A percentile compares a stretch with the other conserved stretches of the same genome.
Evolutionary conservation across 441 rosid species (phyloP).

Genomic region (Flueggea neowawraea): DNA sequence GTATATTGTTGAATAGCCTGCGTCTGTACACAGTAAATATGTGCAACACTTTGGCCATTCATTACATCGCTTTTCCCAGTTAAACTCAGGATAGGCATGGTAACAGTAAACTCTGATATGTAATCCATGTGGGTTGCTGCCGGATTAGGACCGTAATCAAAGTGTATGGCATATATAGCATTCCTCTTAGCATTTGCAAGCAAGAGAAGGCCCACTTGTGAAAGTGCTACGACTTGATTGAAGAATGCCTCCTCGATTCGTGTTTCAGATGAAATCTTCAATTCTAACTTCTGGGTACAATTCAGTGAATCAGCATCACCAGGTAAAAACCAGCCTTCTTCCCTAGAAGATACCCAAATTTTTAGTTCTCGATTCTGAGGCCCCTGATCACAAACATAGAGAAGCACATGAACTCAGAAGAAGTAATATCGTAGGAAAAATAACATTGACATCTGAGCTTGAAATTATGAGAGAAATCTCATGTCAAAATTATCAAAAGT

Average conservation of each 20-base stretch:
- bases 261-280: constrained; percentile 67
- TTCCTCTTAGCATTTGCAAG: constrained; percentile 94
- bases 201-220: constrained; percentile 67
- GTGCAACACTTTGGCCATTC: constrained; percentile 56
- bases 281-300: constrained; percentile 75
- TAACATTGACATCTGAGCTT: no score
- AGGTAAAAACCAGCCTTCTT: constrained; percentile 89
- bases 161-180: constrained; percentile 82
- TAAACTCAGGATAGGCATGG: constrained; percentile 93
- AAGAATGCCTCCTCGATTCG: constrained; percentile 69
- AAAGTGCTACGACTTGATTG: constrained; percentile 75
- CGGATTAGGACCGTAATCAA: constrained; percentile 79
- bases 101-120: constrained; percentile 83
- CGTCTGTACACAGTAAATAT: constrained; percentile 92
- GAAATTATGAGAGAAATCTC: no score
- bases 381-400: constrained; percentile 46
- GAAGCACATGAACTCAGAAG: background rate
- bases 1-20: constrained; percentile 95
- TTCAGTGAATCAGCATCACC: constrained; percentile 72
- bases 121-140: constrained; percentile 77
- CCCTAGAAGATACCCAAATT: constrained; percentile 76
- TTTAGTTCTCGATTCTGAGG: constrained; percentile 79
- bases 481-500: no score
- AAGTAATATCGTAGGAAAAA: no score
- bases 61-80: constrained; percentile 58